These are phyloP conservation scores for Venturia oleaginea DNA, from an alignment of 2,329 filamentous ascomycete species.

Conservation along the genomic window DNA sequence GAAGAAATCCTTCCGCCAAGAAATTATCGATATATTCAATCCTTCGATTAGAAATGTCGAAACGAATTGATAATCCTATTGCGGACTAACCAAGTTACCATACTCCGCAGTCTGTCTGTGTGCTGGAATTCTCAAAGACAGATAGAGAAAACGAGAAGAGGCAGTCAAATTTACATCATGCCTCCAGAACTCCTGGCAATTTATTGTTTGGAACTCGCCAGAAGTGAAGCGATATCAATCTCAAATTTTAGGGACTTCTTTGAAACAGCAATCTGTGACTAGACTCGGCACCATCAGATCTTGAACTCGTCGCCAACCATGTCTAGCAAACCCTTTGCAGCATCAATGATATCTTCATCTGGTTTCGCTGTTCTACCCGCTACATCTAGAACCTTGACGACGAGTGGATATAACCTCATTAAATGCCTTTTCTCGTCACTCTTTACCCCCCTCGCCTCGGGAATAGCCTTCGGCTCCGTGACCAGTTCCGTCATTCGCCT, in stretches of 20 bases:
- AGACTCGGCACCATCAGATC: not conserved
- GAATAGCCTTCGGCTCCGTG: conserved; percentile 62
- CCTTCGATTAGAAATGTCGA: too few relatives aligned
- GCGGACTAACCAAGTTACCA: too few relatives aligned
- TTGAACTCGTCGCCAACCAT: conserved; percentile 9
- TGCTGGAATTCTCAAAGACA: too few relatives aligned
- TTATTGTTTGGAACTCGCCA: not conserved
- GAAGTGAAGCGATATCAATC: not conserved
- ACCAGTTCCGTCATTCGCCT: conserved; percentile 55
- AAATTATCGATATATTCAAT: too few relatives aligned
- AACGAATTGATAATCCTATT: too few relatives aligned
- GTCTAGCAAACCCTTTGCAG: not conserved
- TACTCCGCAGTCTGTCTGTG: too few relatives aligned
- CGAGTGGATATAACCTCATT: conserved; percentile 67
- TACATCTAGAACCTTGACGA: conserved; percentile 27
- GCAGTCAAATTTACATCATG: not conserved
- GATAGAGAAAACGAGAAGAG: too few relatives aligned
- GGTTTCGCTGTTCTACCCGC: conserved; percentile 5
- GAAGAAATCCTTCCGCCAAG: too few relatives aligned
- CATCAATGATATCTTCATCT: conserved; percentile 6
- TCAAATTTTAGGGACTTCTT: not conserved
- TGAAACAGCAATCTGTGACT: not conserved
- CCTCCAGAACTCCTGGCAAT: not conserved
- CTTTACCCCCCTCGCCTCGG: conserved; percentile 30
- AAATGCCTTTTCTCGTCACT: conserved; percentile 60